These are phyloP conservation scores for Starmera stellimalicola DNA, from an alignment of 1,139 yeast genomes.

Conservation along the genomic window DNA sequence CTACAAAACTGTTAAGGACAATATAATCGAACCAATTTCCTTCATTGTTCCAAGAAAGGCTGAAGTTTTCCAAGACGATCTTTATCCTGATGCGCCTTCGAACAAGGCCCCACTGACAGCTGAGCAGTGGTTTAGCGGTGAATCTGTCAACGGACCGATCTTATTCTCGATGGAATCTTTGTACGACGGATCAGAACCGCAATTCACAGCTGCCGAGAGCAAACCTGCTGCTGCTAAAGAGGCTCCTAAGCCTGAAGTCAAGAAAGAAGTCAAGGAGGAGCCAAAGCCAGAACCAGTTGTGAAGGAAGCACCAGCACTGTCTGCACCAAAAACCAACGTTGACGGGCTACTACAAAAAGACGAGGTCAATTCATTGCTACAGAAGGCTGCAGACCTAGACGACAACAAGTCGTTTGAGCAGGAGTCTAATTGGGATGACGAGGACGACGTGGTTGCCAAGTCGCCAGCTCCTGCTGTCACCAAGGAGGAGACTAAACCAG, in stretches of 20 bases:
- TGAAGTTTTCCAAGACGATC: conserved; percentile 86
- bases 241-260: conserved; percentile 26
- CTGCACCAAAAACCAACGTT: conserved; percentile 19
- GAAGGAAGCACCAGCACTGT: conserved; percentile 5
- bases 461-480: conserved; percentile 10
- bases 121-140: conserved; percentile 71
- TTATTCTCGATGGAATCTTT: conserved; percentile 66
- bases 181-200: conserved; percentile 59
- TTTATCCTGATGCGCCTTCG: conserved; percentile 87
- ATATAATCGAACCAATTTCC: conserved; percentile 77
- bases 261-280: conserved; percentile 12
- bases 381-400: conserved; percentile 37
- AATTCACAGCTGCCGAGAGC: conserved; percentile 30
- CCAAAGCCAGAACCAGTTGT: conserved; percentile 8
- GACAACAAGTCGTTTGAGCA: conserved; percentile 26
- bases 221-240: conserved; percentile 25
- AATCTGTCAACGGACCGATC: conserved; percentile 74
- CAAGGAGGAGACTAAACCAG: conserved; percentile 2
- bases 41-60: conserved; percentile 90
- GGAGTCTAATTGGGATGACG: conserved; percentile 27
- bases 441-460: conserved; percentile 20
- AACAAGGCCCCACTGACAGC: conserved; percentile 69
- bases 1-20: conserved; percentile 79
- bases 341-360: conserved; percentile 40
- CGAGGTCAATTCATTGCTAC: conserved; percentile 38